Base-by-base conservation (phyloP, 305 asterid species). In the Fraxinus nigra region DNA sequence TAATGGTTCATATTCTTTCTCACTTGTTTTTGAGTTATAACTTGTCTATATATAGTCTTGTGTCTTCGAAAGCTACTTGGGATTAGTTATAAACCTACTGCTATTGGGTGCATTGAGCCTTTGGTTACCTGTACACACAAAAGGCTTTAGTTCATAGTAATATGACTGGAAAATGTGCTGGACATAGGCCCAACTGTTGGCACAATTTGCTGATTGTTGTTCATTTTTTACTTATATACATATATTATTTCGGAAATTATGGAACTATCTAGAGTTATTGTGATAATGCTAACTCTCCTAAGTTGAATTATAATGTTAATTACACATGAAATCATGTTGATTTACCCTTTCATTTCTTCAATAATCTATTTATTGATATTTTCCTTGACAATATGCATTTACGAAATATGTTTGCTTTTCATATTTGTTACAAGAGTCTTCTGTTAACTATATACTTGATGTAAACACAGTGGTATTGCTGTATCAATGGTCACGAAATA, bases 401-500 rank as follows among this genome's bases (percentile, higher is more conserved):
- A 72, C 16, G 61, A 34, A 67, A 65, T 65, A 3, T 24, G 28
- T 61, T 61, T 61, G 72, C 26, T 61, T 56, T 61, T 24, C 72
- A 26, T 65, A 3, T 34, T 5, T 34, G 38, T 5, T 34, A 34
- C 38, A 24, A 10, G 35, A 16, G 72, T 65, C 7, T 22, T 63
- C 34, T 63, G 16, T 24, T 61, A 3, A 65, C 76, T 85, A 54
- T 83, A 79, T 51, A n/a, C 40, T 72, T 81, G 78, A 79, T 86
- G 73, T 77, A 1, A 38, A 81, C 80, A 87, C 97, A 95, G 98
- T 84, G 99, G 99, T 43, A 90, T 95, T 90, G 99, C 98, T 75
- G 99, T 95, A 81, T 95, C 99, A 84, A 95, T 95, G 99, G 98
- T 95, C 86, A 95, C 93, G 99, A 95, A 95, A 80, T 95, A 92